These are phyloP conservation scores for Rauvolfia tetraphylla DNA, from an alignment of 257 asterid genomes.

Conservation along the genomic window DNA sequence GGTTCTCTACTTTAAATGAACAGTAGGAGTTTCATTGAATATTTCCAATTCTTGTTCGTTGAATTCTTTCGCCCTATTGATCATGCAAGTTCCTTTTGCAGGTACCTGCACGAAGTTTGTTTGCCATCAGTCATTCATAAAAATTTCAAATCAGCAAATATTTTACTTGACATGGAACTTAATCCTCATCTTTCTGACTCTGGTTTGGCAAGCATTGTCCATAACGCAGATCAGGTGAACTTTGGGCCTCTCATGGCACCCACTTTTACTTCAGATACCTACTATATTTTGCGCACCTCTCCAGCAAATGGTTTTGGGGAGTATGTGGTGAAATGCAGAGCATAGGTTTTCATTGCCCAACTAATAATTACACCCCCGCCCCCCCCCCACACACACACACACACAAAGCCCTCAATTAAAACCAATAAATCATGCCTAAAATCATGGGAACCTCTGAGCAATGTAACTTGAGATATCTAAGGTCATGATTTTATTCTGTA, in stretches of 20 bases:
- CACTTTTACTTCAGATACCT: background rate
- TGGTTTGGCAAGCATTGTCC: slow-evolving; percentile 71
- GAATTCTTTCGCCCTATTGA: background rate
- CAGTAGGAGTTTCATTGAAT: background rate
- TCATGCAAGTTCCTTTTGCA: slow-evolving; percentile 27
- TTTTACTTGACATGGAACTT: slow-evolving; percentile 81
- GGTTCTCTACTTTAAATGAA: background rate
- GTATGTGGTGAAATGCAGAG: background rate
- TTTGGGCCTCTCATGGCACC: background rate
- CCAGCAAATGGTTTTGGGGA: background rate
- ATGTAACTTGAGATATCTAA: background rate
- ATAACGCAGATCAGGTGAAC: slow-evolving; percentile 72
- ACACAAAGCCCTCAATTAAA: no score
- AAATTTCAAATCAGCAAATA: slow-evolving; percentile 80
- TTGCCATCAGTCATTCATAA: slow-evolving; percentile 86
- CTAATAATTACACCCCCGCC: no score
- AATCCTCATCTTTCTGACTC: slow-evolving; percentile 93
- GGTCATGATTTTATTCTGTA: no score
- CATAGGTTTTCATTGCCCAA: background rate
- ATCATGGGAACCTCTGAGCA: no score
- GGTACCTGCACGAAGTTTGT: slow-evolving; percentile 95
- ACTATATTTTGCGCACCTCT: background rate
- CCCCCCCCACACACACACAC: no score
- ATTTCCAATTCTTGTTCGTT: background rate
- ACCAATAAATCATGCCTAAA: no score